Evolutionary conservation across 257 asterid genomes (phyloP).

Genomic region (Ehretia macrophylla): DNA sequence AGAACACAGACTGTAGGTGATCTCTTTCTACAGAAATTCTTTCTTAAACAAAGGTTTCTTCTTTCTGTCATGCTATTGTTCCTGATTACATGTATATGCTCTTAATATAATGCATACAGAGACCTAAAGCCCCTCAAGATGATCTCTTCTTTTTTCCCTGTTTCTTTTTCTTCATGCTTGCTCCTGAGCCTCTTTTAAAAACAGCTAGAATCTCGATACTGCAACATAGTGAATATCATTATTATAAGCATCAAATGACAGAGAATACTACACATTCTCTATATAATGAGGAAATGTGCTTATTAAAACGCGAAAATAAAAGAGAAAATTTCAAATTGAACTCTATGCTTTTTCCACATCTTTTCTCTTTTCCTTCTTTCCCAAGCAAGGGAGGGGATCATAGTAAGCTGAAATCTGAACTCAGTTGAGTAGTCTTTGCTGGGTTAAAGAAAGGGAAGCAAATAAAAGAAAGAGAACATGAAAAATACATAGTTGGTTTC

Average conservation of each 20-base stretch:
- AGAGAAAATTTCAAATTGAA: too few relatives aligned
- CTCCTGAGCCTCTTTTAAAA: constrained; percentile 60
- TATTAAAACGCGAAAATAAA: too few relatives aligned
- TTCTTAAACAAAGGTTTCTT: neutral
- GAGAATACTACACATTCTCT: too few relatives aligned
- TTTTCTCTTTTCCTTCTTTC: too few relatives aligned
- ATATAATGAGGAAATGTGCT: too few relatives aligned
- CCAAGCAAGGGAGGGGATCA: too few relatives aligned
- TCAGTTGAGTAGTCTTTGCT: too few relatives aligned
- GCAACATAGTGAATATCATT: constrained; percentile 31
- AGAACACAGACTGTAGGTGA: neutral
- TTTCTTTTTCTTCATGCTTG: constrained; percentile 45
- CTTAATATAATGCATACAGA: neutral
- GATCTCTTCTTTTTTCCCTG: constrained; percentile 51
- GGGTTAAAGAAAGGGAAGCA: too few relatives aligned
- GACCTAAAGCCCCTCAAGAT: constrained; percentile 6
- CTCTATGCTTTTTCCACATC: too few relatives aligned
- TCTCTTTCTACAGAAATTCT: neutral
- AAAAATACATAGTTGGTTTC: too few relatives aligned
- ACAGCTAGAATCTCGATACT: constrained; percentile 87
- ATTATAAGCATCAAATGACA: constrained; percentile 7
- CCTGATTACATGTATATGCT: neutral
- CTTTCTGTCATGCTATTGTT: neutral
- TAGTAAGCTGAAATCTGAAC: too few relatives aligned
- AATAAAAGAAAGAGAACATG: too few relatives aligned